Evolutionary conservation across 371 early-diverging fungal genomes (phyloP).

Genomic region (Capillidium heterosporum): DNA sequence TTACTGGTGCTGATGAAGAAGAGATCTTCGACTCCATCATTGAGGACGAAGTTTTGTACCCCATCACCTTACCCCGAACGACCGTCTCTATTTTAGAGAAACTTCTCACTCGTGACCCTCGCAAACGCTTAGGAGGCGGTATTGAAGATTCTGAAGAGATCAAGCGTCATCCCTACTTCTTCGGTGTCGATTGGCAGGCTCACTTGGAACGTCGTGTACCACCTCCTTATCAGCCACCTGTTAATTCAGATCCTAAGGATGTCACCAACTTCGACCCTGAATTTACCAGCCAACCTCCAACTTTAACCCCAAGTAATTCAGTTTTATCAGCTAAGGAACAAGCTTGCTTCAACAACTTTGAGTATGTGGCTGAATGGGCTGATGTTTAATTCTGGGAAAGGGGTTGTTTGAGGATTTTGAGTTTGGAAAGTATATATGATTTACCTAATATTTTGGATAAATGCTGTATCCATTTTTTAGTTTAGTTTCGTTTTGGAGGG

Average conservation of each 20-base stretch:
- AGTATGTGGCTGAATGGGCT: too few species aligned
- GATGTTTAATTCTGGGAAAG: too few species aligned
- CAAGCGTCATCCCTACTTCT: slow-evolving; percentile 86
- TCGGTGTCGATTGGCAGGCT: slow-evolving; percentile 83
- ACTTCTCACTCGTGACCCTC: slow-evolving; percentile 78
- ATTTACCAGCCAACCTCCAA: slow-evolving; percentile 77
- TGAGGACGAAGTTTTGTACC: slow-evolving; percentile 79
- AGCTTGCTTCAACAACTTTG: too few species aligned
- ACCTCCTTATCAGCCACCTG: slow-evolving; percentile 77
- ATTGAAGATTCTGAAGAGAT: slow-evolving; percentile 70
- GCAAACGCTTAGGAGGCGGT: slow-evolving; percentile 65
- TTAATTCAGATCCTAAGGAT: slow-evolving; percentile 49
- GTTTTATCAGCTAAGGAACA: too few species aligned
- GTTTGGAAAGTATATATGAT: too few species aligned
- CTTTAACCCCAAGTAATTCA: slow-evolving; percentile 44
- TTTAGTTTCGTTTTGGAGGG: too few species aligned
- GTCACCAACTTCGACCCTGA: slow-evolving; percentile 91
- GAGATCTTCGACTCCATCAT: slow-evolving; percentile 90
- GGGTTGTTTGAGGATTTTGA: too few species aligned
- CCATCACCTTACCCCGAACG: slow-evolving; percentile 71
- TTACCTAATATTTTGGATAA: too few species aligned
- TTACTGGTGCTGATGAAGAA: slow-evolving; percentile 85
- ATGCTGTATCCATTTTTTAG: too few species aligned
- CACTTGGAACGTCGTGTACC: slow-evolving; percentile 58
- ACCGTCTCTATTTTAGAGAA: slow-evolving; percentile 73